A percentile compares a stretch with the other conserved stretches of the same genome.
These are phyloP conservation scores for Pichia sp. DNA, from an alignment of 1,139 yeast species.

Conservation along the genomic window DNA sequence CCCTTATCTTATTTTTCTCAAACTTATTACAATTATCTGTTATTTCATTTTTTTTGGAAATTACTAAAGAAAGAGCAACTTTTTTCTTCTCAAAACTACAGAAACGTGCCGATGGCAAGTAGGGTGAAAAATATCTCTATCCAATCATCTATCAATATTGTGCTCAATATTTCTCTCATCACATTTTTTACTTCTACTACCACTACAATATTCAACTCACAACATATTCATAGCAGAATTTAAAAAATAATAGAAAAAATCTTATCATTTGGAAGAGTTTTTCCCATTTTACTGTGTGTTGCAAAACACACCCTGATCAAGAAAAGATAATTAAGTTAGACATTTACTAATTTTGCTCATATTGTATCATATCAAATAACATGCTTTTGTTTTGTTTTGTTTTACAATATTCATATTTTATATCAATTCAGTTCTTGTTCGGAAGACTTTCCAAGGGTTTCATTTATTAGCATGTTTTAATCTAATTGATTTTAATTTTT, in stretches of 20 bases:
- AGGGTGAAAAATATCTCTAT: constrained; percentile 6
- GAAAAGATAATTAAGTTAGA: constrained; percentile 1
- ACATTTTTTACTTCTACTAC: background rate
- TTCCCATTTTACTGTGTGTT: background rate
- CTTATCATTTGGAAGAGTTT: constrained; percentile 2
- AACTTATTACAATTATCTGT: background rate
- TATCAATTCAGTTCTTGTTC: background rate
- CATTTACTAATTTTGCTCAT: constrained; percentile 1
- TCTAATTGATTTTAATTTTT: background rate
- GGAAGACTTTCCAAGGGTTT: background rate
- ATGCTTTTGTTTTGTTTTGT: background rate
- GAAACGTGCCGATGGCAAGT: constrained; percentile 10
- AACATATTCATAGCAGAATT: constrained; percentile 11
- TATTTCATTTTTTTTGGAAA: constrained; percentile 11
- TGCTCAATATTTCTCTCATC: constrained; percentile 1
- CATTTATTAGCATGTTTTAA: background rate
- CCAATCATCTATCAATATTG: background rate
- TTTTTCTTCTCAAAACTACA: constrained; percentile 1
- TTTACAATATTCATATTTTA: constrained; percentile 1
- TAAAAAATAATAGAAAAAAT: constrained; percentile 1
- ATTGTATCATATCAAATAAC: constrained; percentile 1
- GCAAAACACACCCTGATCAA: background rate
- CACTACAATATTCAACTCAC: constrained; percentile 1
- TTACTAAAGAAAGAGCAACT: constrained; percentile 5
- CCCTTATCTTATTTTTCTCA: constrained; percentile 1